These are phyloP conservation scores for Boletus vermiculosoides DNA, from an alignment of 768 basidiomycete genomes.

Conservation along the genomic window DNA sequence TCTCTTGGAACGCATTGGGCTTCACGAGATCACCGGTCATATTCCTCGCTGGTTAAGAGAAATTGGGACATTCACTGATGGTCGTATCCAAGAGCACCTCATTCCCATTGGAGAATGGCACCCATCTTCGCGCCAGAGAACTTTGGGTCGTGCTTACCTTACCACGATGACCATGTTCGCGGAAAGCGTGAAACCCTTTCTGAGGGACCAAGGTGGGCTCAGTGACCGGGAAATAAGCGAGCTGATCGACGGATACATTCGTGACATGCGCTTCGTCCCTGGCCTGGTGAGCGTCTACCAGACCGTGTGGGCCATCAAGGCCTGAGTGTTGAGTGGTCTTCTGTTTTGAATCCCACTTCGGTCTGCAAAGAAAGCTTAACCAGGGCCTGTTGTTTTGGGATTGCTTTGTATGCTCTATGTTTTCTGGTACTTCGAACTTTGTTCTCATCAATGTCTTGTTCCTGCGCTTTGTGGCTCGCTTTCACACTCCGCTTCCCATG, in stretches of 20 bases:
- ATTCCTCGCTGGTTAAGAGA: conserved; percentile 40
- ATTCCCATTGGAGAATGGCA: conserved; percentile 63
- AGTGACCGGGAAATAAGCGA: conserved; percentile 36
- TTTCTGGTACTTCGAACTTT: not conserved
- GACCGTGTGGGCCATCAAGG: conserved; percentile 46
- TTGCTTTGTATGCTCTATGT: not conserved
- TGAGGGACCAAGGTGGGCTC: conserved; percentile 40
- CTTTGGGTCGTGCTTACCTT: conserved; percentile 45
- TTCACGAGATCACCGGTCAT: conserved; percentile 37
- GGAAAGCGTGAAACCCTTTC: conserved; percentile 47
- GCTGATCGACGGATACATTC: conserved; percentile 41
- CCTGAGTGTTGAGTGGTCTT: conserved; percentile 18
- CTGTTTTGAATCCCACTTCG: not conserved
- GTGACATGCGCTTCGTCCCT: conserved; percentile 44
- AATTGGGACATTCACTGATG: conserved; percentile 44
- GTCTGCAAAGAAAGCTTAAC: not conserved
- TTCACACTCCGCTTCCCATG: not conserved
- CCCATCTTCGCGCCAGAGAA: conserved; percentile 30
- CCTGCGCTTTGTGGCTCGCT: not conserved
- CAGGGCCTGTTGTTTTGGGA: not conserved
- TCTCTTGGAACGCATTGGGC: conserved; percentile 36
- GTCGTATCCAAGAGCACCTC: conserved; percentile 33
- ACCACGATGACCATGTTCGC: conserved; percentile 42
- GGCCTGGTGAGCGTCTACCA: conserved; percentile 52
- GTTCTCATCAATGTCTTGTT: not conserved